Evolutionary conservation across 2,329 filamentous ascomycete genomes (phyloP).

Genomic region (Mollisia scopiformis): DNA sequence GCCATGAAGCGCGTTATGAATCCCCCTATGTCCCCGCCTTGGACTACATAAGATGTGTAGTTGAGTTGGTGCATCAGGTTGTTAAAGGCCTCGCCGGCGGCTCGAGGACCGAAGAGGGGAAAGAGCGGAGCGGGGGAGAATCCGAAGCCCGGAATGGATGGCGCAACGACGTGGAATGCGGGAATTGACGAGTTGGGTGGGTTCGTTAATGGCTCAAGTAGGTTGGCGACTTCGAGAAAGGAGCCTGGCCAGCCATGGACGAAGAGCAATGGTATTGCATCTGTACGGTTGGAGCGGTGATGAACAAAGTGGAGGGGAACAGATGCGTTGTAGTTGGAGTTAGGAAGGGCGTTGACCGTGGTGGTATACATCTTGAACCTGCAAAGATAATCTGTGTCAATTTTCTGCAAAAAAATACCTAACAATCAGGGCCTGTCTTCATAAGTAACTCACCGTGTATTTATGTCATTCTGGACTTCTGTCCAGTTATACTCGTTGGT

Average conservation of each 20-base stretch:
- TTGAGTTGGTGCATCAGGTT: not conserved
- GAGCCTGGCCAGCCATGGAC: slow-evolving; percentile 47
- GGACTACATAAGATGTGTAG: not conserved
- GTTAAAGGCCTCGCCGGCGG: not conserved
- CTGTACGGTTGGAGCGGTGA: slow-evolving; percentile 26
- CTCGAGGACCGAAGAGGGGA: not conserved
- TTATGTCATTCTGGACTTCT: not conserved
- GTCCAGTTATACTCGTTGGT: not conserved
- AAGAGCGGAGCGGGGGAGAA: slow-evolving; percentile 41
- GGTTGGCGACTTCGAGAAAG: slow-evolving; percentile 41
- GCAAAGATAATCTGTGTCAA: too few relatives aligned
- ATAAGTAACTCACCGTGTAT: too few relatives aligned
- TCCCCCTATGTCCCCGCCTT: not conserved
- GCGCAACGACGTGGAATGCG: slow-evolving; percentile 50
- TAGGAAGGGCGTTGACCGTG: not conserved
- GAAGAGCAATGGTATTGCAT: slow-evolving; percentile 45
- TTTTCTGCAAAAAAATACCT: too few relatives aligned
- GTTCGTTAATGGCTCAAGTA: slow-evolving; percentile 37
- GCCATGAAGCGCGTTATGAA: not conserved
- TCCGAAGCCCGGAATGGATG: slow-evolving; percentile 47
- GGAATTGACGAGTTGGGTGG: slow-evolving; percentile 29
- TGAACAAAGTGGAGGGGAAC: slow-evolving; percentile 38
- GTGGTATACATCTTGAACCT: not conserved
- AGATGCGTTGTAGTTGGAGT: not conserved
- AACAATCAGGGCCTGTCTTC: too few relatives aligned